Conservation (phyloP, 306 rosid genomes). For the Carpinus viminea region DNA sequence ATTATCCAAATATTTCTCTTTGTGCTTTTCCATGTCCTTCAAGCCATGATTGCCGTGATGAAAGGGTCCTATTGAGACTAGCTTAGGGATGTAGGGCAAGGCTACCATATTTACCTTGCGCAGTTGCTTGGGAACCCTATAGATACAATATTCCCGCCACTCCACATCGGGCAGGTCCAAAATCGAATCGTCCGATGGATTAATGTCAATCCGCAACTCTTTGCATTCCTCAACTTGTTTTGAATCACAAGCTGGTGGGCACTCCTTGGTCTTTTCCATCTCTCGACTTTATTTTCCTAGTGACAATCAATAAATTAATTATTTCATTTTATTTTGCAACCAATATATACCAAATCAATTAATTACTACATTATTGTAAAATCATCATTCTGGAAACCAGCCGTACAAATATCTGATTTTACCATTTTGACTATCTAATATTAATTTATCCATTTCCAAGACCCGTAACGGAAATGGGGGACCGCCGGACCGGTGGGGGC, state of each 20-base stretch:
- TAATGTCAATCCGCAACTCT: background rate
- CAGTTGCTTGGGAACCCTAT: slow-evolving; percentile 25
- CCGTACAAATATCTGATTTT: too few species aligned
- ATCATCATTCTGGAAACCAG: too few species aligned
- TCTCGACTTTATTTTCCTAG: background rate
- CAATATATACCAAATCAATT: too few species aligned
- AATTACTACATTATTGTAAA: too few species aligned
- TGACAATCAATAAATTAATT: background rate
- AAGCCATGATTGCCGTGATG: slow-evolving; percentile 1
- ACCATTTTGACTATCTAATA: too few species aligned
- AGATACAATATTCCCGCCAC: slow-evolving; percentile 8
- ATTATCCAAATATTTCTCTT: background rate
- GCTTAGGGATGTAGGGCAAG: slow-evolving; percentile 27
- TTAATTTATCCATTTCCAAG: too few species aligned
- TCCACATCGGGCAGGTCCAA: background rate
- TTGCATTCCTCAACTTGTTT: too few species aligned
- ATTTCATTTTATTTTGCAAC: too few species aligned
- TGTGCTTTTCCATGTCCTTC: slow-evolving; percentile 7
- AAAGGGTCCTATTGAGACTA: slow-evolving; percentile 28
- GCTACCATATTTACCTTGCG: slow-evolving; percentile 13
- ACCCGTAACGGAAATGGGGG: too few species aligned
- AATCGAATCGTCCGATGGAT: too few species aligned
- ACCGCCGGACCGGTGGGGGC: too few species aligned
- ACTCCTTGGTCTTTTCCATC: background rate
- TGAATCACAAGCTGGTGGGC: background rate